These are phyloP conservation scores for Tuber umbilicatum DNA, from an alignment of 495 filamentous ascomycete species.

Conservation along the genomic window DNA sequence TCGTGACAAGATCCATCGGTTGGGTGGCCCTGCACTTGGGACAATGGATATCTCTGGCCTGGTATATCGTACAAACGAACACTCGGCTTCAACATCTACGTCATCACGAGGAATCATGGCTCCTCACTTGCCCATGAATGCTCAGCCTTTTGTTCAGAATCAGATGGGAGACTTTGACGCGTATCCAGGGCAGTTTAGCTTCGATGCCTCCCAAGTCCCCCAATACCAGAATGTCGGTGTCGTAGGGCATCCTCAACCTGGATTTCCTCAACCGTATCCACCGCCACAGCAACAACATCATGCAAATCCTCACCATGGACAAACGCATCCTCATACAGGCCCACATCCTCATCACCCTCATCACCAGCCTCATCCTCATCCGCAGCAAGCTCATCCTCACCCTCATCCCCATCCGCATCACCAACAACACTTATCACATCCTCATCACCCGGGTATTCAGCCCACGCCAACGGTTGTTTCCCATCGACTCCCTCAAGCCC, in stretches of 20 bases:
- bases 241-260: constrained; percentile 36
- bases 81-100: constrained; percentile 38
- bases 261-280: constrained; percentile 47
- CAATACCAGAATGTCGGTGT: constrained; percentile 38
- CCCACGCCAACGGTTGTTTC: constrained; percentile 30
- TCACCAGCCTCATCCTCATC: constrained; percentile 36
- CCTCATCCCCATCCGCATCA: constrained; percentile 35
- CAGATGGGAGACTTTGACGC: constrained; percentile 42
- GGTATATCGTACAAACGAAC: constrained; percentile 40
- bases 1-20: constrained; percentile 39
- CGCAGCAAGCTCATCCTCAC: constrained; percentile 39
- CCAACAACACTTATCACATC: constrained; percentile 27
- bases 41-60: constrained; percentile 43
- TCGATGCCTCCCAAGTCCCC: constrained; percentile 40
- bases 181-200: constrained; percentile 39
- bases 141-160: constrained; percentile 37
- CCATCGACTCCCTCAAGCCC: constrained; percentile 30
- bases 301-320: constrained; percentile 26
- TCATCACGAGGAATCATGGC: constrained; percentile 41
- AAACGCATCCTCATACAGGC: constrained; percentile 16
- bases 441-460: constrained; percentile 36
- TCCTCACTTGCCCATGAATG: constrained; percentile 39
- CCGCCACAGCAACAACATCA: constrained; percentile 32
- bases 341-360: constrained; percentile 29
- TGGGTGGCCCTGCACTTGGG: constrained; percentile 38